Evolutionary conservation across 2,329 filamentous ascomycete genomes (phyloP).

Genomic region (Torrubiella hemipterigena): DNA sequence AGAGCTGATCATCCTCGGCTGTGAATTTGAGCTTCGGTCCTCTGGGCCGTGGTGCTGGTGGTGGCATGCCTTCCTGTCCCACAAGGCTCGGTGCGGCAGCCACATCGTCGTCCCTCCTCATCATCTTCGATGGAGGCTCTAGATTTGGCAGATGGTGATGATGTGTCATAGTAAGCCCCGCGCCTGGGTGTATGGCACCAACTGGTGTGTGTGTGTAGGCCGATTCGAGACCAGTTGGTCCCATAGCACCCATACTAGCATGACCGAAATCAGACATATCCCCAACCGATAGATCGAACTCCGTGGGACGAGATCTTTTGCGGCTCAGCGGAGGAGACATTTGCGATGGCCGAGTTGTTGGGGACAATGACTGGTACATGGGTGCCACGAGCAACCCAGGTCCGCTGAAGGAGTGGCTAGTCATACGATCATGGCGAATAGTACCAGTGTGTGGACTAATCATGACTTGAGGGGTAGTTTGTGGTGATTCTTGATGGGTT

Average conservation of each 20-base stretch:
- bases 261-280: slow-evolving; percentile 41
- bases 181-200: slow-evolving; percentile 11
- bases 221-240: slow-evolving; percentile 38
- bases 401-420: slow-evolving; percentile 39
- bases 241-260: slow-evolving; percentile 42
- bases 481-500: slow-evolving; percentile 6
- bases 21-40: slow-evolving; percentile 93
- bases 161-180: slow-evolving; percentile 23
- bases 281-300: slow-evolving; percentile 42
- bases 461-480: slow-evolving; percentile 5
- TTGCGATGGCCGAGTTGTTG: slow-evolving; percentile 20
- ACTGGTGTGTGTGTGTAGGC: slow-evolving; percentile 35
- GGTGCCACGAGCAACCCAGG: slow-evolving; percentile 36
- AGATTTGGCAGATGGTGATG: slow-evolving; percentile 72
- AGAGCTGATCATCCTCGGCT: slow-evolving; percentile 74
- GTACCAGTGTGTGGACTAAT: slow-evolving; percentile 30
- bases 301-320: slow-evolving; percentile 46
- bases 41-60: slow-evolving; percentile 66
- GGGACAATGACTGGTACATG: slow-evolving; percentile 37
- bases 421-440: slow-evolving; percentile 41
- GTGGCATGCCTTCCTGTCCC: slow-evolving; percentile 76
- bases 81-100: slow-evolving; percentile 71
- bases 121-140: slow-evolving; percentile 55
- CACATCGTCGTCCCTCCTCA: slow-evolving; percentile 43
- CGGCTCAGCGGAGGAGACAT: slow-evolving; percentile 21